These are phyloP conservation scores for Apiospora arundinis DNA, from an alignment of 2,329 filamentous ascomycete genomes.

Conservation along the genomic window DNA sequence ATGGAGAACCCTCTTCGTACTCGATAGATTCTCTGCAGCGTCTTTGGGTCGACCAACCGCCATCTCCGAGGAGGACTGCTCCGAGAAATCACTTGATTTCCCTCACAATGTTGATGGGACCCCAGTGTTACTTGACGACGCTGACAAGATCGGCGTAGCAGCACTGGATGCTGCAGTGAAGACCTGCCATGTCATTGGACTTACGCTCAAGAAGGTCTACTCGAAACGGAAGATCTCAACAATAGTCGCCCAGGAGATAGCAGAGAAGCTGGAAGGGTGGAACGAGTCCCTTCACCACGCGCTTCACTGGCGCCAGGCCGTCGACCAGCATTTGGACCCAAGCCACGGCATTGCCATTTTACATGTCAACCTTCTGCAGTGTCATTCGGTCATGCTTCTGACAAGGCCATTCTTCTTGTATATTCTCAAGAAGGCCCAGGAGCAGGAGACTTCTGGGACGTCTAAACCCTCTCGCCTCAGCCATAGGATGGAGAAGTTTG, in stretches of 20 bases:
- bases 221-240: slow-evolving; percentile 65
- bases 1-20: slow-evolving; percentile 69
- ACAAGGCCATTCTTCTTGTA: slow-evolving; percentile 70
- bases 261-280: slow-evolving; percentile 59
- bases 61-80: slow-evolving; percentile 68
- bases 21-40: slow-evolving; percentile 68
- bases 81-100: slow-evolving; percentile 50
- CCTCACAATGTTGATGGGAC: slow-evolving; percentile 20
- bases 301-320: slow-evolving; percentile 59
- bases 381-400: slow-evolving; percentile 67
- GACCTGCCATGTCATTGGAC: slow-evolving; percentile 63
- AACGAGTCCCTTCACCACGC: slow-evolving; percentile 52
- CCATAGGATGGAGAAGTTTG: slow-evolving; percentile 52
- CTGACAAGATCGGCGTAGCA: slow-evolving; percentile 38
- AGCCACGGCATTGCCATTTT: slow-evolving; percentile 64
- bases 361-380: slow-evolving; percentile 67
- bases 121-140: slow-evolving; percentile 17
- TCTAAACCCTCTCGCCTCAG: slow-evolving; percentile 38
- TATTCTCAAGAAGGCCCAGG: slow-evolving; percentile 53
- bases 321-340: slow-evolving; percentile 46
- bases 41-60: slow-evolving; percentile 67
- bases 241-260: slow-evolving; percentile 62
- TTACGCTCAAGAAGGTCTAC: slow-evolving; percentile 65
- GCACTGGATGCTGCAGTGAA: slow-evolving; percentile 61
- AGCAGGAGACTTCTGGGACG: slow-evolving; percentile 36